phyloP scores from a whole-genome alignment of 1,139 yeast genomes.

The Pichia inconspicua region DNA sequence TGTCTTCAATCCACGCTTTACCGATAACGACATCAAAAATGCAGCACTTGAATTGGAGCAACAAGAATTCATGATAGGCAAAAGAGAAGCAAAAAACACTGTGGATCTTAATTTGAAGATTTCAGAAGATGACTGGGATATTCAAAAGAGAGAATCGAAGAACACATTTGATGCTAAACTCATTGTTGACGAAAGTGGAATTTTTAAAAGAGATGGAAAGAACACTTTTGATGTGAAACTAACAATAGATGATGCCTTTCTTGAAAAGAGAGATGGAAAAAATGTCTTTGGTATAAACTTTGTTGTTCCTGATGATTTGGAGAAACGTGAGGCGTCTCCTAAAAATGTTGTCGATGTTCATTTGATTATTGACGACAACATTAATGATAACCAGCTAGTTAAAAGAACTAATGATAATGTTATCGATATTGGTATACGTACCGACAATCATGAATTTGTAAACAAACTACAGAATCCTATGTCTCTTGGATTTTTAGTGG shows the following conservation, averaged over 20 bases:
- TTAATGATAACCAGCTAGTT: background rate
- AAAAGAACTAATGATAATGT: conserved; percentile 12
- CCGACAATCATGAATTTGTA: background rate
- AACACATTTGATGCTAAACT: conserved; percentile 13
- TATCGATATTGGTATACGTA: conserved; percentile 5
- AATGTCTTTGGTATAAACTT: conserved; percentile 15
- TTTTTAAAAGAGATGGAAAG: conserved; percentile 18
- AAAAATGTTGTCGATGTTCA: conserved; percentile 11
- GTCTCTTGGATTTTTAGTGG: conserved; percentile 9
- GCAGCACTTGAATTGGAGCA: conserved; percentile 9
- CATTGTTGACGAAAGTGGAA: conserved; percentile 1
- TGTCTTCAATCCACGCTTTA: conserved; percentile 9
- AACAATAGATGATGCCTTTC: conserved; percentile 11
- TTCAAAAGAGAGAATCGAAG: conserved; percentile 18
- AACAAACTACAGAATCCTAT: conserved; percentile 1
- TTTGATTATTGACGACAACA: conserved; percentile 11
- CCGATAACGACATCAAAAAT: conserved; percentile 7
- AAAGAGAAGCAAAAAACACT: conserved; percentile 17
- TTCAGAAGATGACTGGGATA: background rate
- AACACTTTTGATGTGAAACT: conserved; percentile 14
- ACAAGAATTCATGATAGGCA: conserved; percentile 10
- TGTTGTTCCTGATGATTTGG: conserved; percentile 11
- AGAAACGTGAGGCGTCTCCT: conserved; percentile 18
- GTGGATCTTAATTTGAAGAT: conserved; percentile 8
- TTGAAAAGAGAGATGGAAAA: conserved; percentile 19